Evolutionary conservation across 345 rosid genomes (phyloP), one percentile per base, ranked within the genome.

Genomic region (Hibiscus mutabilis): DNA sequence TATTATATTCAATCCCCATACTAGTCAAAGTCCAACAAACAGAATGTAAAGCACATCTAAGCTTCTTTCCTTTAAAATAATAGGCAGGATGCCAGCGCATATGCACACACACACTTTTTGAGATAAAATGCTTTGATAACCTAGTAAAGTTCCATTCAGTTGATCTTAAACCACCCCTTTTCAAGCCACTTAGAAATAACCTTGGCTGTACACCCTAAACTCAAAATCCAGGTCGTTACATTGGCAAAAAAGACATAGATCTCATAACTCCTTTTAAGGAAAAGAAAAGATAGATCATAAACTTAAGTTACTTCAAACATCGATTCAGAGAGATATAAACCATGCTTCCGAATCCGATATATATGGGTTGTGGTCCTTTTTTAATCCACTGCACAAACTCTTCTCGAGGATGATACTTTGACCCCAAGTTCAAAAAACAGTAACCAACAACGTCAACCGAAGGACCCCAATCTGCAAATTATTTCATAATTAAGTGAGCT

Each of bases 311-410:
- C 9, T 12, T 47, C 14, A 47, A 0, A 6, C 19, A n/a, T 47
- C 22, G 4, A 25, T 15, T 37, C 22, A 72, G 18, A 65, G 51
- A 57, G 61, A 72, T 16, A 64, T 47, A 86, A 74, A 92, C 99
- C 99, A 95, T 95, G 90, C 99, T 95, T 60, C 99, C 99, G 76
- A 95, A 95, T 60, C 99, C 97, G 65, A 95, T 84, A 84, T 95
- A 95, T 73, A 92, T 77, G 22, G 99, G 99, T 35, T 82, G 84
- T 21, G 86, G 65, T 80, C 99, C 99, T 74, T 78, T 89, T 68
- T 76, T 68, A 76, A 92, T 87, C 99, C 99, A 95, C 53, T 77
- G 75, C 57, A 59, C 66, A 82, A 95, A 89, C 77, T 86, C 86
- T 80, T 86, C 87, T 66, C 57, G 82, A 47, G 92, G 92, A 78